Evolutionary conservation across 2,329 filamentous ascomycete species (phyloP).

Genomic region (Dendryphion nanum): DNA sequence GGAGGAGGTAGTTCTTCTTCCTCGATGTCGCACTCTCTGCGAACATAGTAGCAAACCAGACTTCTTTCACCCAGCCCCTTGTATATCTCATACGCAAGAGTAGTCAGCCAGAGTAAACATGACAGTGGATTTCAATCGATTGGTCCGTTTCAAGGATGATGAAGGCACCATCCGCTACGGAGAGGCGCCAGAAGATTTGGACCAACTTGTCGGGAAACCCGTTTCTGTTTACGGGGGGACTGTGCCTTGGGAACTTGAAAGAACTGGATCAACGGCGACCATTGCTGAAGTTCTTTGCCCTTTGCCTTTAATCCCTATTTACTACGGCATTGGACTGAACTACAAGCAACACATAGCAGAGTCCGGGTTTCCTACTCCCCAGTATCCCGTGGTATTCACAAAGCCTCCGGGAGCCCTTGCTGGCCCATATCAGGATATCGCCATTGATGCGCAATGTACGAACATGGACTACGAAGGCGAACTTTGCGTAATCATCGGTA

Average conservation of each 20-base stretch:
- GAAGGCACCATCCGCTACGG: not conserved
- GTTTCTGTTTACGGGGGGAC: not conserved
- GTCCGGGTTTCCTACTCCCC: conserved; percentile 18
- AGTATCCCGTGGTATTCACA: conserved; percentile 37
- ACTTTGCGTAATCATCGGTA: conserved; percentile 33
- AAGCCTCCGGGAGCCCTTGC: conserved; percentile 37
- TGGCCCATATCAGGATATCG: conserved; percentile 27
- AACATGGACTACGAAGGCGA: conserved; percentile 40
- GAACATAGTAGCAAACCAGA: too few relatives aligned
- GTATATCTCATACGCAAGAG: too few relatives aligned
- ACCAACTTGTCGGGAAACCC: not conserved
- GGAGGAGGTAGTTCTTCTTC: too few relatives aligned
- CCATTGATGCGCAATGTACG: conserved; percentile 28
- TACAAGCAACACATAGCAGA: not conserved
- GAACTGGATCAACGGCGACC: not conserved
- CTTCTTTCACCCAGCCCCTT: too few relatives aligned
- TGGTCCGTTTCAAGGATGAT: not conserved
- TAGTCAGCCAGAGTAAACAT: too few relatives aligned
- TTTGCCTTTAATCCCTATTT: not conserved
- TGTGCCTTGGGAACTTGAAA: not conserved
- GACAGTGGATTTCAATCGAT: not conserved
- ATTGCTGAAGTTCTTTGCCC: not conserved
- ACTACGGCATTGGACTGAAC: not conserved
- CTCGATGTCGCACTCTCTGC: too few relatives aligned
- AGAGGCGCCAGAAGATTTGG: not conserved